Conservation (phyloP, 495 filamentous ascomycete genomes). For the Aspergillus saccharolyticus region DNA sequence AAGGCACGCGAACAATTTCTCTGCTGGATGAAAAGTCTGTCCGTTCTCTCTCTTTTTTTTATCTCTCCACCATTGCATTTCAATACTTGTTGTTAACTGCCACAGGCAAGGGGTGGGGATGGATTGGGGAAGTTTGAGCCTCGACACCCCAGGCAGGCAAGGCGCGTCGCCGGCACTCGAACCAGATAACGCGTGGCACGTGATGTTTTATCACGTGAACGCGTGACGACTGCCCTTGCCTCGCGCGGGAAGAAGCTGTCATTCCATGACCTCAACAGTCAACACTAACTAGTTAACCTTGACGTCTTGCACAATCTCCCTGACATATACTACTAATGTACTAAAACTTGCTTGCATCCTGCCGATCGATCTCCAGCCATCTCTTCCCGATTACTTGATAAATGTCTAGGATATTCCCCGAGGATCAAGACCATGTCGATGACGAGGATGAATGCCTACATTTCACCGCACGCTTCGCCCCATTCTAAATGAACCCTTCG, state of each 20-base stretch:
- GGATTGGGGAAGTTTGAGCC: not conserved
- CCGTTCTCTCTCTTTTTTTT: not conserved
- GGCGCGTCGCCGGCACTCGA: slow-evolving; percentile 20
- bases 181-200: slow-evolving; percentile 20
- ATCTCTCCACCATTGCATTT: no score
- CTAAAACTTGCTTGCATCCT: not conserved
- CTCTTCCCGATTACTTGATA: not conserved
- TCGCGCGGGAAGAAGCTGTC: no score
- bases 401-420: no score
- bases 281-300: not conserved
- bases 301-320: not conserved
- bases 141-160: slow-evolving; percentile 4
- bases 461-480: not conserved
- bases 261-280: slow-evolving; percentile 4
- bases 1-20: no score
- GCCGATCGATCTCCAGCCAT: not conserved
- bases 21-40: no score
- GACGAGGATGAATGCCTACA: not conserved
- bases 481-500: no score
- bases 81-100: not conserved
- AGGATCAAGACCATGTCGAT: no score
- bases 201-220: not conserved
- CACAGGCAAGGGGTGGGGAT: not conserved
- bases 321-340: not conserved
- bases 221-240: not conserved